Evolutionary conservation across 768 basidiomycete genomes (phyloP).

Genomic region (Mycena floridula): DNA sequence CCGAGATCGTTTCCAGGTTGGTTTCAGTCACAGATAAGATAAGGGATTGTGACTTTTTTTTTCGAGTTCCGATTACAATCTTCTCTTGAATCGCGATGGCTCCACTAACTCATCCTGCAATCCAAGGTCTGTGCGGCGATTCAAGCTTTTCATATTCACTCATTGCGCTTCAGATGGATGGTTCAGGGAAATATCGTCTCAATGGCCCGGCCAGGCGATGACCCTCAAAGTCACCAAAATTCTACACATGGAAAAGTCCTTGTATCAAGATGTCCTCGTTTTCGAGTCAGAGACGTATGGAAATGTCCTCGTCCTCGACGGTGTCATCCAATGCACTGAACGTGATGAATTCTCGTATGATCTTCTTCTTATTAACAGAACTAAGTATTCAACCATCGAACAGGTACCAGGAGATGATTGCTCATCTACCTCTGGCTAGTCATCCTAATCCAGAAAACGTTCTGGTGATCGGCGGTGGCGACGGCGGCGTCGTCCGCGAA

Average conservation of each 20-base stretch:
- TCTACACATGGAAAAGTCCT: slow-evolving; percentile 87
- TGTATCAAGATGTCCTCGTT: slow-evolving; percentile 96
- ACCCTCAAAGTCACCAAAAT: slow-evolving; percentile 94
- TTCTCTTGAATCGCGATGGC: too few relatives aligned
- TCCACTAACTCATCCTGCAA: slow-evolving; percentile 50
- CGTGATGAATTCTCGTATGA: slow-evolving; percentile 97
- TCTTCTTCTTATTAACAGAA: slow-evolving; percentile 1
- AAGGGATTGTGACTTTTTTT: too few relatives aligned
- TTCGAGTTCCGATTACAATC: too few relatives aligned
- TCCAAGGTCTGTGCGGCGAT: slow-evolving; percentile 33
- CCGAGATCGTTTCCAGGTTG: too few relatives aligned
- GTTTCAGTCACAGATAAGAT: too few relatives aligned
- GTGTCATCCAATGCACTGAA: slow-evolving; percentile 95
- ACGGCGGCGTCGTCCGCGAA: slow-evolving; percentile 97
- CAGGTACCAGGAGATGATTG: slow-evolving; percentile 99
- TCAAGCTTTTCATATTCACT: background rate
- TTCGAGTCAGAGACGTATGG: slow-evolving; percentile 95
- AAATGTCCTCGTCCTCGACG: slow-evolving; percentile 94
- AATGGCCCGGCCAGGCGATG: slow-evolving; percentile 99
- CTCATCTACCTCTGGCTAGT: slow-evolving; percentile 91
- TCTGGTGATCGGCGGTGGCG: slow-evolving; percentile 96
- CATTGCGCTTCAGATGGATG: slow-evolving; percentile 60
- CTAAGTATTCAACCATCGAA: slow-evolving; percentile 1
- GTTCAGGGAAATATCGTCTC: slow-evolving; percentile 92
- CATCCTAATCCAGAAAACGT: slow-evolving; percentile 96